Percentiles rank a stretch among this genome's conserved stretches.
Evolutionary conservation across 2,329 filamentous ascomycete species (phyloP).

Genomic region (Ophiostoma sp.): DNA sequence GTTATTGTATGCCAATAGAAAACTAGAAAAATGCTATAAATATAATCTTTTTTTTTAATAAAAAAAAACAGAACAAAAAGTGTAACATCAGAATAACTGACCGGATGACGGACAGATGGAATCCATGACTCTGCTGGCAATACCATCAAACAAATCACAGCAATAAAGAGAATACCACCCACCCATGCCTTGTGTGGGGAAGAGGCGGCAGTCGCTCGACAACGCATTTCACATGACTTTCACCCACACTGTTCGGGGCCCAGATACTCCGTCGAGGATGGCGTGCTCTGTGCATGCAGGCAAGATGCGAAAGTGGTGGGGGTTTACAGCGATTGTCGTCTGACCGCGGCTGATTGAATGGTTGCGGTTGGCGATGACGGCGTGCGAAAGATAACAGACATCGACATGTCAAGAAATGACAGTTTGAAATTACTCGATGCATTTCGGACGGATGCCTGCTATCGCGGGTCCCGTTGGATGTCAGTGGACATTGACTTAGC

Average conservation of each 20-base stretch:
- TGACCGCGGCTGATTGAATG: background rate
- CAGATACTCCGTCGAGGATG: background rate
- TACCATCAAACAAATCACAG: background rate
- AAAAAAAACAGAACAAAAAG: background rate
- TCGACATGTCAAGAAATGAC: background rate
- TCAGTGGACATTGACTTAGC: no score
- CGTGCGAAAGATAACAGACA: background rate
- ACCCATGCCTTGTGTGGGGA: constrained; percentile 9
- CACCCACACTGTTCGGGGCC: background rate
- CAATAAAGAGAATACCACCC: background rate
- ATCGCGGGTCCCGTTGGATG: no score
- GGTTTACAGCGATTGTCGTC: background rate
- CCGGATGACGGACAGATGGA: background rate
- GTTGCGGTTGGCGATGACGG: background rate
- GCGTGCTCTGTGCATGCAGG: background rate
- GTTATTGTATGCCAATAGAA: no score
- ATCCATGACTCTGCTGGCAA: background rate
- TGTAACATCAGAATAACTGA: background rate
- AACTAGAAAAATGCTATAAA: no score
- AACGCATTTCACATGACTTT: background rate
- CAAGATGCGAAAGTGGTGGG: background rate
- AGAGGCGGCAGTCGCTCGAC: constrained; percentile 6
- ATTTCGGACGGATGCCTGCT: background rate
- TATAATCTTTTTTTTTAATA: no score
- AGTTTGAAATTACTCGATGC: background rate